phyloP scores from a whole-genome alignment of 1,284 basidiomycete genomes.

The Rhizopogon parksii region DNA sequence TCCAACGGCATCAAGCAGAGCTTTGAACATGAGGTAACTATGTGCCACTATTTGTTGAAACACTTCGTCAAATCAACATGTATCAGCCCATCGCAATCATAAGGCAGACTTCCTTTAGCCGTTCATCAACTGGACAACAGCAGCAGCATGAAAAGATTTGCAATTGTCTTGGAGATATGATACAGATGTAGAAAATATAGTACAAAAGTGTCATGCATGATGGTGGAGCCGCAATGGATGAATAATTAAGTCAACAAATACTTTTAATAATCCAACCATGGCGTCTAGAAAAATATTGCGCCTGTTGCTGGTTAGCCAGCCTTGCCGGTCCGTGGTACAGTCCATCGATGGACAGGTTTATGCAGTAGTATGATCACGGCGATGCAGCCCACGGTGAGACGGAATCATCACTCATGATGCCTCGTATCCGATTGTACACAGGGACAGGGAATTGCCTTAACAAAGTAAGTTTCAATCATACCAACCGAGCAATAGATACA shows the following conservation, averaged over 20 bases:
- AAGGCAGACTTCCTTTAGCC: not conserved
- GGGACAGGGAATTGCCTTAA: conserved; percentile 65
- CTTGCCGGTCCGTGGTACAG: not conserved
- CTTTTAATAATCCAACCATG: conserved; percentile 6
- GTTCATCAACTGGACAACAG: not conserved
- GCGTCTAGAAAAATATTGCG: conserved; percentile 5
- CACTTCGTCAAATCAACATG: too few relatives aligned
- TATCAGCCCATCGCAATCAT: too few relatives aligned
- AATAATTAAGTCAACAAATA: conserved; percentile 9
- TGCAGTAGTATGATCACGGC: not conserved
- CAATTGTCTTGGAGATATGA: conserved; percentile 5
- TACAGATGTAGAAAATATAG: conserved; percentile 9
- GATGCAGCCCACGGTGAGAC: conserved; percentile 27
- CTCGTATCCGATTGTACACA: conserved; percentile 60
- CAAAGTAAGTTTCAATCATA: conserved; percentile 4
- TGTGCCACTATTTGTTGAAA: too few relatives aligned
- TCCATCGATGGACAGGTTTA: not conserved
- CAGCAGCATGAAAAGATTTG: not conserved
- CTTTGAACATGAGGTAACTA: too few relatives aligned
- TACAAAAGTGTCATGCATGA: conserved; percentile 8
- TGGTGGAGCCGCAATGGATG: conserved; percentile 7
- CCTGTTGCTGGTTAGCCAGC: not conserved
- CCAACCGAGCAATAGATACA: conserved; percentile 9
- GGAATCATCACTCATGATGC: conserved; percentile 54
- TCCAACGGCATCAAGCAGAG: too few relatives aligned